phyloP scores from a whole-genome alignment of 2,329 filamentous ascomycete species.

The Fusarium cyanostomum region DNA sequence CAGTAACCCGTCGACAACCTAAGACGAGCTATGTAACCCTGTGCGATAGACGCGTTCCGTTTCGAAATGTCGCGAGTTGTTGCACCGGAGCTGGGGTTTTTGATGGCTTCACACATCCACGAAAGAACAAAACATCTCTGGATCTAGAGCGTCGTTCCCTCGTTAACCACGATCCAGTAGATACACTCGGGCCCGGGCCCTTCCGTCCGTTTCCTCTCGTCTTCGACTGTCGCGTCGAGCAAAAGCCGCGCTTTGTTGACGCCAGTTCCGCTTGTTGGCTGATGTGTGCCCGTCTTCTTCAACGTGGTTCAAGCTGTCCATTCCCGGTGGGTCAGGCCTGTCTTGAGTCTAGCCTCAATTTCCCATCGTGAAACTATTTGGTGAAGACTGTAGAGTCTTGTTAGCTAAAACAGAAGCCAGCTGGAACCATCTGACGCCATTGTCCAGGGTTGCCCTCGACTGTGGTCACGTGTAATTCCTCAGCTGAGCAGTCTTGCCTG shows the following conservation, averaged over 20 bases:
- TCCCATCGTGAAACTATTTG: slow-evolving; percentile 7
- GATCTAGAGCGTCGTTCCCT: neutral
- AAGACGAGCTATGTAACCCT: slow-evolving; percentile 31
- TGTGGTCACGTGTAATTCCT: neutral
- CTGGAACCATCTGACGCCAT: slow-evolving; percentile 27
- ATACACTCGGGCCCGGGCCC: neutral
- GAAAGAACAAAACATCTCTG: slow-evolving; percentile 10
- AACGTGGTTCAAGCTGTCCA: slow-evolving; percentile 34
- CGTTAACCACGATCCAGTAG: neutral
- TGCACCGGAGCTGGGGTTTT: slow-evolving; percentile 9
- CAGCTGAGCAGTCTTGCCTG: neutral
- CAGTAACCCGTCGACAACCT: slow-evolving; percentile 8
- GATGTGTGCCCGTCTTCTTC: slow-evolving; percentile 24
- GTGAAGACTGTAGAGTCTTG: neutral
- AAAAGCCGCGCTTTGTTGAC: neutral
- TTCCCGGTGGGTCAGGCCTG: slow-evolving; percentile 25
- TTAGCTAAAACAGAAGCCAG: slow-evolving; percentile 7
- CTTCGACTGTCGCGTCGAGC: neutral
- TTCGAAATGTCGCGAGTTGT: slow-evolving; percentile 29
- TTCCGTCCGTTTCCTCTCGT: neutral
- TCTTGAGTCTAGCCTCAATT: slow-evolving; percentile 20
- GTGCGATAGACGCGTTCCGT: slow-evolving; percentile 18
- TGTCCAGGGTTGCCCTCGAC: slow-evolving; percentile 5
- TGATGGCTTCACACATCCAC: slow-evolving; percentile 6
- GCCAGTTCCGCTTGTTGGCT: slow-evolving; percentile 31